Evolutionary conservation across 352 stramenopile genomes (phyloP).

Genomic region (Aphanomyces stellatus): DNA sequence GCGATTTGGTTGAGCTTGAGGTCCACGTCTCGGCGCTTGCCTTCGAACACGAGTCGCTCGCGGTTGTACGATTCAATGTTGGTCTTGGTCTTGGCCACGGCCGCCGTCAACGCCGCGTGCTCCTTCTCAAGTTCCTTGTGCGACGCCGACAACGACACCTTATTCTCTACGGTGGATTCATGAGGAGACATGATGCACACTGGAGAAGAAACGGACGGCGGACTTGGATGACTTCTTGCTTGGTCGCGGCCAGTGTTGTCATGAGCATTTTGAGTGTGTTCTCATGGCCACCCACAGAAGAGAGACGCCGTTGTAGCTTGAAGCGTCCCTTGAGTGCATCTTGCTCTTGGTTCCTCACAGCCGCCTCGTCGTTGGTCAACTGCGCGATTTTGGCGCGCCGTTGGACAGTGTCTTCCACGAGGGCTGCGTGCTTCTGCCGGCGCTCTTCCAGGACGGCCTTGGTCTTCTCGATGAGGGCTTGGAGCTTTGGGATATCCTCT

Average conservation of each 20-base stretch:
- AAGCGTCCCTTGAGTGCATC: neutral
- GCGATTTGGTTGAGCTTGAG: neutral
- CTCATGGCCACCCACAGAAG: constrained; percentile 15
- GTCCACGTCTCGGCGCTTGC: neutral
- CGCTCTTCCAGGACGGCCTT: neutral
- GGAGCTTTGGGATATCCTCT: neutral
- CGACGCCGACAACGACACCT: neutral
- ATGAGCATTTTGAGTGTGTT: constrained; percentile 13
- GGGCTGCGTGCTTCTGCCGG: neutral
- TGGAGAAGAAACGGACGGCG: neutral
- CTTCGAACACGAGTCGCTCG: neutral
- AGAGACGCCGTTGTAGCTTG: constrained; percentile 14
- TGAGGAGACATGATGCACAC: neutral
- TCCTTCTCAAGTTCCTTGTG: constrained; percentile 8
- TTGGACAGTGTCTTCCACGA: neutral
- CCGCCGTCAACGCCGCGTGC: neutral
- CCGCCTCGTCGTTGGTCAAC: neutral
- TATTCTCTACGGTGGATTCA: neutral
- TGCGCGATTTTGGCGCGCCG: neutral
- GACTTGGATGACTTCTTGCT: neutral
- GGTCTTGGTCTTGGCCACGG: neutral
- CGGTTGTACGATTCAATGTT: neutral
- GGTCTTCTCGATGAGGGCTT: neutral
- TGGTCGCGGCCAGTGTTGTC: neutral
- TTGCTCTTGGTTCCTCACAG: neutral